These are phyloP conservation scores for Tetrahymena elliotti DNA, from an alignment of 73 alveolate species.

Conservation along the genomic window DNA sequence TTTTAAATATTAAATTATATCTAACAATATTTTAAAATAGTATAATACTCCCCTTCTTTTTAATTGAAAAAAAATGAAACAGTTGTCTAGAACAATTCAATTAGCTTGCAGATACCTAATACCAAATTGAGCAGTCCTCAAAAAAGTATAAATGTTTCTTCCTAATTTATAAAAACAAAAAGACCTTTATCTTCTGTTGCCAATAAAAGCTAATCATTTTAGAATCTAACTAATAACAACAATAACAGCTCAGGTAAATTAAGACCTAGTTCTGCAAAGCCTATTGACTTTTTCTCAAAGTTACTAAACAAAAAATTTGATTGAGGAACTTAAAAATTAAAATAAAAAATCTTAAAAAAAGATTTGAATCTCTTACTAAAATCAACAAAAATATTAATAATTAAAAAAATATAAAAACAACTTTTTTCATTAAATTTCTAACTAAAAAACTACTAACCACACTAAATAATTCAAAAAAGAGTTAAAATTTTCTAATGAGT, in stretches of 20 bases:
- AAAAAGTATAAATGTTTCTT: neutral
- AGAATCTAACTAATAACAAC: neutral
- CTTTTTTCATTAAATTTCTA: too few species aligned
- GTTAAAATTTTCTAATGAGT: too few species aligned
- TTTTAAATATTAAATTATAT: neutral
- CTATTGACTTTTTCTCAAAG: neutral
- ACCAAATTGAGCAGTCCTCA: neutral
- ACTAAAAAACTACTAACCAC: too few species aligned
- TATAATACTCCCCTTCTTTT: neutral
- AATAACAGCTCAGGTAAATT: neutral
- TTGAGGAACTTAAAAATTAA: neutral
- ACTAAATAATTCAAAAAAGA: too few species aligned
- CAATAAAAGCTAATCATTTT: neutral
- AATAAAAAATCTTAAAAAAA: too few species aligned
- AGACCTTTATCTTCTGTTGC: neutral
- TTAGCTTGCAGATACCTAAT: neutral
- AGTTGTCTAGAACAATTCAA: neutral
- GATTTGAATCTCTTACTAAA: too few species aligned
- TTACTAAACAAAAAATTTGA: neutral
- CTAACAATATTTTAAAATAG: neutral
- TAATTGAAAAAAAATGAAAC: neutral
- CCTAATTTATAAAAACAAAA: neutral
- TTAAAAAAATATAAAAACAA: too few species aligned
- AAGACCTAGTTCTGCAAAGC: neutral
- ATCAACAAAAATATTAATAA: too few species aligned